These are phyloP conservation scores for Sistotremastrum niveocremeum DNA, from an alignment of 768 basidiomycete species.

Conservation along the genomic window DNA sequence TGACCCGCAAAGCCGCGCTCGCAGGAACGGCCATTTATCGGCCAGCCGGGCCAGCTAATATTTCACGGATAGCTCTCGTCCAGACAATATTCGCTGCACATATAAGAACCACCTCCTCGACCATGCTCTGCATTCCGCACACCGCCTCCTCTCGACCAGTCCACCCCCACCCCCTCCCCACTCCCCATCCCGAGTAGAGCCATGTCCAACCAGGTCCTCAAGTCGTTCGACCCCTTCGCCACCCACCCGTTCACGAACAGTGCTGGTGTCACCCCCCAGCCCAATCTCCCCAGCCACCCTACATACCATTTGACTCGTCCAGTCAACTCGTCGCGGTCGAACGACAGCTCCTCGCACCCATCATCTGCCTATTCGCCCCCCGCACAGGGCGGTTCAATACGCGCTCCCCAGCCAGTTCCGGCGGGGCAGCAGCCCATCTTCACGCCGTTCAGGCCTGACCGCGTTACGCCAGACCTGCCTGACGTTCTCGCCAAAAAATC, in stretches of 20 bases:
- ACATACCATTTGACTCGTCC: background rate
- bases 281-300: slow-evolving; percentile 1
- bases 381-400: slow-evolving; percentile 4
- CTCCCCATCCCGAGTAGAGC: background rate
- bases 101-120: background rate
- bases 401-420: slow-evolving; percentile 13
- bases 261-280: slow-evolving; percentile 17
- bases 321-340: slow-evolving; percentile 8
- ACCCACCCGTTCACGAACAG: slow-evolving; percentile 43
- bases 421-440: slow-evolving; percentile 26
- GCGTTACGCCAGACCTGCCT: slow-evolving; percentile 43
- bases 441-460: slow-evolving; percentile 35
- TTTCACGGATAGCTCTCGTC: too few species aligned
- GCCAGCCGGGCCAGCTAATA: too few species aligned
- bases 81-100: too few species aligned
- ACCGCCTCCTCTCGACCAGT: background rate
- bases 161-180: background rate
- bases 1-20: too few species aligned
- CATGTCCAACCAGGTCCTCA: slow-evolving; percentile 19
- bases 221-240: slow-evolving; percentile 44
- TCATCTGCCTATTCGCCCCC: slow-evolving; percentile 7
- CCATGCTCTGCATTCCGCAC: background rate
- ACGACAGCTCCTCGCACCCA: slow-evolving; percentile 25
- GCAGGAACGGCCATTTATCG: too few species aligned
- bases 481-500: slow-evolving; percentile 27